Percentiles rank a stretch among this genome's conserved stretches.
Evolutionary conservation across 73 alveolate species (phyloP).

Genomic region (Uronychia binucleata): DNA sequence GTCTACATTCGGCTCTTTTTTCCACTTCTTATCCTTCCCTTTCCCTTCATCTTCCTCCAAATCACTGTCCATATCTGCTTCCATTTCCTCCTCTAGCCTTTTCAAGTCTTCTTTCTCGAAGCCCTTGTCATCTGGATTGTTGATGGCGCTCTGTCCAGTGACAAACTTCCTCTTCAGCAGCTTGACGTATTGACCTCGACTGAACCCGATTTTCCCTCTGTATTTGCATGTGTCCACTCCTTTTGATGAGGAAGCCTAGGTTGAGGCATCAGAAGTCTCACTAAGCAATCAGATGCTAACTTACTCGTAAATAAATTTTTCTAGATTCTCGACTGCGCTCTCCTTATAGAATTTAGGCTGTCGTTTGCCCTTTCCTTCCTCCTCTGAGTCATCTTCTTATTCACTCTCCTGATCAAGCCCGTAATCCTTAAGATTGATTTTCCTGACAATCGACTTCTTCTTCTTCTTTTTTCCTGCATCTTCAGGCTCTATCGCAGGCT

Average conservation of each 20-base stretch:
- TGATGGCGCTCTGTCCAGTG: conserved; percentile 41
- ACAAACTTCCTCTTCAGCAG: conserved; percentile 62
- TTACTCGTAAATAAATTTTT: conserved; percentile 28
- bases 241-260: too few relatives aligned
- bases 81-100: conserved; percentile 68
- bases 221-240: conserved; percentile 2
- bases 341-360: conserved; percentile 27
- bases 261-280: too few relatives aligned
- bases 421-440: conserved; percentile 17
- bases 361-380: conserved; percentile 30
- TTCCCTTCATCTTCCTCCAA: conserved; percentile 55
- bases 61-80: conserved; percentile 58
- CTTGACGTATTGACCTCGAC: conserved; percentile 15
- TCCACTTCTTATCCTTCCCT: background rate
- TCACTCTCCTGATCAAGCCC: conserved; percentile 37
- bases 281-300: too few relatives aligned
- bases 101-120: conserved; percentile 46
- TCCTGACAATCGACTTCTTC: conserved; percentile 19
- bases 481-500: conserved; percentile 26
- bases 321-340: conserved; percentile 45
- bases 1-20: conserved; percentile 20
- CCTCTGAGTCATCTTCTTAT: conserved; percentile 73
- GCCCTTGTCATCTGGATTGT: background rate
- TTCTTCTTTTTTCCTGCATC: conserved; percentile 10
- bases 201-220: conserved; percentile 4